Base-by-base conservation (phyloP, 2,329 filamentous ascomycete species). In the Fusarium sp. region DNA sequence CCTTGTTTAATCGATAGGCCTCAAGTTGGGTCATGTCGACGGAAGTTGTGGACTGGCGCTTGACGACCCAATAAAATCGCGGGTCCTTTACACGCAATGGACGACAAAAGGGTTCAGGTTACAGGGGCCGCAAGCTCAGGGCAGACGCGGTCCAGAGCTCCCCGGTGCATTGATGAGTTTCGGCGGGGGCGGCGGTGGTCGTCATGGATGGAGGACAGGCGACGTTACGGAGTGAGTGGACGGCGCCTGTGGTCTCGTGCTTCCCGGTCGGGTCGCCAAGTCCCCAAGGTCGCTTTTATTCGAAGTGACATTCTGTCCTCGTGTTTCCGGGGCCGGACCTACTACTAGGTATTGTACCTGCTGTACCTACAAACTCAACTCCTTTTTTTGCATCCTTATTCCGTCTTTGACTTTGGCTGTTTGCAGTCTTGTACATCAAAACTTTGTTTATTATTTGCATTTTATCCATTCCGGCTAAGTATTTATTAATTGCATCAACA, bases 191-290 rank as follows among this genome's bases (percentile, higher is more conserved):
- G 72, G 22, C 45, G 45, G 45, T 24, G 33, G 71, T 64, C 61
- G 61, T 71, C 72, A 71, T 74, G 58, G 67, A 54, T 20, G 27
- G 50, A 54, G 50, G 27, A 54, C 50, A 54, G 50, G 27, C 27
- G 20, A 54, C 52, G 59, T 59, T 63, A 59, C 58, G 66, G 29
- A 31, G 29, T 31, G 29, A 31, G 29, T 31, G 29, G 45, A 71
- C 62, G n/a, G 20, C 29, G 39, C 64, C 72, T 54, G 60, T 64
- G 72, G 72, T 74, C 72, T 65, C 65, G 72, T 74, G 72, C 69
- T 67, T 58, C 29, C 29, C 29, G 29, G 29, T 31, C 65, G 65
- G 29, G 29, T 31, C 65, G 69, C 72, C 72, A 67, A 73, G 72
- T 73, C 75, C 69, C 59, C 43, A 41, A 64, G 33, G 35, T n/a